These are phyloP conservation scores for Penicillium alfredii DNA, from an alignment of 495 filamentous ascomycete genomes.

Conservation along the genomic window DNA sequence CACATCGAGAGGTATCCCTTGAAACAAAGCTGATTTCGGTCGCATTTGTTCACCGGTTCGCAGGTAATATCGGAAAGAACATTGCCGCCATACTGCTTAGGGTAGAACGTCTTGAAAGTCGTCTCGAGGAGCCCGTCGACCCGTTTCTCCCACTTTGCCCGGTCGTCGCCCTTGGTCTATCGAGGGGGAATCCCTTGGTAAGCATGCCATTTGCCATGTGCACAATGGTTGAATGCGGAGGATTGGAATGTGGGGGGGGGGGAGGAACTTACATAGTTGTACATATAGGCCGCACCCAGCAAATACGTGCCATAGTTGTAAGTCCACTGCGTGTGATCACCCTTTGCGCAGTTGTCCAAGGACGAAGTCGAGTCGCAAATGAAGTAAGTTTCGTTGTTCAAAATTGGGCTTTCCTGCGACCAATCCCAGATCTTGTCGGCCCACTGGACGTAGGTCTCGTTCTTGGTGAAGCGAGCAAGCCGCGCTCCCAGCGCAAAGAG, in stretches of 20 bases:
- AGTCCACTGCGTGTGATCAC: slow-evolving; percentile 57
- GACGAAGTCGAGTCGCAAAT: slow-evolving; percentile 58
- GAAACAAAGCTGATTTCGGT: slow-evolving; percentile 71
- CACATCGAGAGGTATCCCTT: slow-evolving; percentile 73
- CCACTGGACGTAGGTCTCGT: slow-evolving; percentile 64
- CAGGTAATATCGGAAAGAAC: slow-evolving; percentile 60
- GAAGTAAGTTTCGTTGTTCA: slow-evolving; percentile 38
- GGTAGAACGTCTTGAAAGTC: slow-evolving; percentile 42
- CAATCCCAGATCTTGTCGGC: slow-evolving; percentile 63
- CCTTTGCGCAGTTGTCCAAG: slow-evolving; percentile 43
- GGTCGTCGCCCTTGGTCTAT: too few relatives aligned
- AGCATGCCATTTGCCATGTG: too few relatives aligned
- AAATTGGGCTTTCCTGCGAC: slow-evolving; percentile 48
- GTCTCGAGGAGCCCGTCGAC: slow-evolving; percentile 49
- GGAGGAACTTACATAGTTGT: slow-evolving; percentile 45
- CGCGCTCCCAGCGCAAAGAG: slow-evolving; percentile 71
- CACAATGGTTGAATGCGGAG: too few relatives aligned
- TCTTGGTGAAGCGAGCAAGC: slow-evolving; percentile 63
- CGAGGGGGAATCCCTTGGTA: too few relatives aligned
- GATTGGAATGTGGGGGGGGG: too few relatives aligned
- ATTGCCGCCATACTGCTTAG: slow-evolving; percentile 38
- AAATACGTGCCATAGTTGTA: slow-evolving; percentile 67
- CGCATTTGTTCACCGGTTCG: slow-evolving; percentile 53
- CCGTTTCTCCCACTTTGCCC: slow-evolving; percentile 49
- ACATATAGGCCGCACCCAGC: slow-evolving; percentile 65